Evolutionary conservation across 179 eudicot species (phyloP), one percentile per base, ranked within the genome.

Genomic region (Beta corolliflora): DNA sequence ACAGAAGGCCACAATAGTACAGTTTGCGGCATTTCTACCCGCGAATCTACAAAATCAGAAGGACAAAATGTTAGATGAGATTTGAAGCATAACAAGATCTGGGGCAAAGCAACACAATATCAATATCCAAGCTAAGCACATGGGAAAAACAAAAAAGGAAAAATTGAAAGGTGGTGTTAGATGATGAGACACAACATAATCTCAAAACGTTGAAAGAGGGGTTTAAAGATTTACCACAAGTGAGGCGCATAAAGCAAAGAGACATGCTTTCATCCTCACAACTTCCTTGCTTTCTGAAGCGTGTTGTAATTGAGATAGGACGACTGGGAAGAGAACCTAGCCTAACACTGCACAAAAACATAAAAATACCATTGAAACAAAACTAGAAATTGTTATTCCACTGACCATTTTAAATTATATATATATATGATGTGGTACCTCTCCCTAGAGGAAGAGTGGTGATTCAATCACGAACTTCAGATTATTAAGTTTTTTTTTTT

Each of bases 211-310:
- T 41, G 11, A 29, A 53, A 72, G 75, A 36, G 52, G 46, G 60
- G 55, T n/a, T n/a, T 16, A 21, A 44, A 77, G 21, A 74, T 48
- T 81, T 91, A 92, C 94, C 90, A 87, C 88, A 46, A 93, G 89
- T 29, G 96, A 92, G 56, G 96, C 89, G 86, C 98, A 93, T 75
- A 91, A 46, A 36, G 96, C 86, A 86, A 92, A 93, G 19, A 93
- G 84, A 83, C 93, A 93, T 72, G 93, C 89, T 89, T 92, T 93
- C 71, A 91, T 88, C 80, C 81, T 92, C 83, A 86, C 71, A 13
- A 82, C 73, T 80, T 91, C 96, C 82, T 79, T 85, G 65, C 80
- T 66, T 61, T 84, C 77, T 56, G 87, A 82, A 72, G 93, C 91
- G 66, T 48, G 44, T 85, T 88, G 92, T 83, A 93, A 80, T 75